phyloP scores from a whole-genome alignment of 768 basidiomycete genomes.

The Suillus fuscotomentosus region DNA sequence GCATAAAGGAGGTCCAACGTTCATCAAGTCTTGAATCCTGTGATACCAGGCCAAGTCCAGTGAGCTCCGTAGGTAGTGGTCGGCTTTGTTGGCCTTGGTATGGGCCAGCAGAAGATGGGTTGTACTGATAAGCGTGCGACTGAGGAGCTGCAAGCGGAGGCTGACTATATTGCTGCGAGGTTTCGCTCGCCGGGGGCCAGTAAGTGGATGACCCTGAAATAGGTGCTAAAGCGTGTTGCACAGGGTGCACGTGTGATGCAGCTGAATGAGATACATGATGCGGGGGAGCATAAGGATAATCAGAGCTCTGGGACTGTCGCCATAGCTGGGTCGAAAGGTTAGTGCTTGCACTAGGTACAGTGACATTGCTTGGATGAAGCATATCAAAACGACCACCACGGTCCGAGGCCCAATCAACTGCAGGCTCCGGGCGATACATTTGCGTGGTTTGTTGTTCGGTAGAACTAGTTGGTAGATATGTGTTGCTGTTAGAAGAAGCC shows the following conservation, averaged over 20 bases:
- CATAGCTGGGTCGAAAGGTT: slow-evolving; percentile 16
- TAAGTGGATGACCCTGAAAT: slow-evolving; percentile 15
- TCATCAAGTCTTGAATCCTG: slow-evolving; percentile 54
- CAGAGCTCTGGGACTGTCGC: slow-evolving; percentile 27
- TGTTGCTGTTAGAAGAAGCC: background rate
- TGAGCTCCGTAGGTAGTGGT: slow-evolving; percentile 43
- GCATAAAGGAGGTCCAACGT: slow-evolving; percentile 63
- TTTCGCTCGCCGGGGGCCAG: slow-evolving; percentile 15
- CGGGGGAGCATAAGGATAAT: slow-evolving; percentile 26
- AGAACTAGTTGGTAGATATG: background rate
- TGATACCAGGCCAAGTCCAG: slow-evolving; percentile 59
- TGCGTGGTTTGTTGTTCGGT: background rate
- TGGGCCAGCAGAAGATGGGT: slow-evolving; percentile 8
- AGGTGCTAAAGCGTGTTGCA: slow-evolving; percentile 18
- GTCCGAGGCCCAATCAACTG: background rate
- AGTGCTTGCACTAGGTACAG: background rate
- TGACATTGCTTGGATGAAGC: background rate
- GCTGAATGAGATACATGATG: slow-evolving; percentile 13
- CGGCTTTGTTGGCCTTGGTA: slow-evolving; percentile 13
- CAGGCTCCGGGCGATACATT: background rate
- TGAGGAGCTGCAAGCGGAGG: slow-evolving; percentile 7
- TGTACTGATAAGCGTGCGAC: slow-evolving; percentile 21
- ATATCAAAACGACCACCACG: background rate
- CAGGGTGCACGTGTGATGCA: slow-evolving; percentile 12
- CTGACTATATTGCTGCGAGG: slow-evolving; percentile 11